Conservation (phyloP, 2,329 filamentous ascomycete species). For the Aspergillus brunneoviolaceus region DNA sequence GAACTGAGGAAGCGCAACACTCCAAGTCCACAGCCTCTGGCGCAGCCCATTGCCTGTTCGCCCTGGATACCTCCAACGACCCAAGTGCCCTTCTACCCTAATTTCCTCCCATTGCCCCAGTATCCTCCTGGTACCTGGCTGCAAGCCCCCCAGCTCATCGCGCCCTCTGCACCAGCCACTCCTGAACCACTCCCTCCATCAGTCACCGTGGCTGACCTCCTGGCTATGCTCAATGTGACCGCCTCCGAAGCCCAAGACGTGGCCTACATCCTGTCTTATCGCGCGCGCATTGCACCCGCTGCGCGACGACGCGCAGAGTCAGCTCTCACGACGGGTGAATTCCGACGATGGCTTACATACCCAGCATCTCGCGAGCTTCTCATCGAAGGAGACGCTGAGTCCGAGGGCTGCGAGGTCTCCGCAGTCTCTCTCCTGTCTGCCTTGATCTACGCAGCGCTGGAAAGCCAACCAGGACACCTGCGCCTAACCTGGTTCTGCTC, state of each 20-base stretch:
- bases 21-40: background rate
- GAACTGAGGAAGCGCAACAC: background rate
- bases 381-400: background rate
- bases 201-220: background rate
- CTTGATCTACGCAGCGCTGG: background rate
- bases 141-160: background rate
- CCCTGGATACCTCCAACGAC: background rate
- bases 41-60: background rate
- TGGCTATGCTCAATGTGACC: background rate
- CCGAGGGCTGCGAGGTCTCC: background rate
- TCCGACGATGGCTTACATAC: background rate
- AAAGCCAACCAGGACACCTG: background rate
- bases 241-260: background rate
- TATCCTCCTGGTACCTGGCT: background rate
- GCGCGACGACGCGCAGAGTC: background rate
- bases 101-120: background rate
- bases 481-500: background rate
- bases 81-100: background rate
- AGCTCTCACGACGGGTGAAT: background rate
- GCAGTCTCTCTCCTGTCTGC: background rate
- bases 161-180: background rate
- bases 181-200: background rate
- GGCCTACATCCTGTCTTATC: background rate
- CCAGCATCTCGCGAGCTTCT: background rate
- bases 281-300: background rate